Base-by-base conservation (phyloP, 352 stramenopile genomes). In the Saprolegnia diclina region DNA sequence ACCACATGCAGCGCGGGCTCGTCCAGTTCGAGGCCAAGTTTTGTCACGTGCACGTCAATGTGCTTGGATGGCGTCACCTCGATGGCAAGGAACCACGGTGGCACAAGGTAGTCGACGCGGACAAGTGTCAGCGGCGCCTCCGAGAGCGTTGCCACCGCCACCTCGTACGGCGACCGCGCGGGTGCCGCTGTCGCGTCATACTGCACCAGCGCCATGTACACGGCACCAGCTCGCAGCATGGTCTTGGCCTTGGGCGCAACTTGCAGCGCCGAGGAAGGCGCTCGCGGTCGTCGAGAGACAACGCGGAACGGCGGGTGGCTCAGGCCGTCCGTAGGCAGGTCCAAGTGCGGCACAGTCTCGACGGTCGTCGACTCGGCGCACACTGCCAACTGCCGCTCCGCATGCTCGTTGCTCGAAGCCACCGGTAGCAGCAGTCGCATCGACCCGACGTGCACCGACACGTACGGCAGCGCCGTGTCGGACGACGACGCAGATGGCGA, bases 271-370 rank as follows among this genome's bases (percentile, higher is more conserved):
- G 42, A 48, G 3, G 42, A 48, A 1, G 42, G 42, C 18, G 42
- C 42, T 14, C 42, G 42, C 18, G 11, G 42, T 1, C 42, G 42
- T 3, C 18, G 42, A 4, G 13, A 14, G 3, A 48, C 13, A 3
- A 40, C 35, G 16, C 35, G 48, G 32, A 66, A 66, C 37, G 57
- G 57, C 18, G 57, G 57, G 18, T 19, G 50, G 40, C 57, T 53
- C n/a, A 66, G 22, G 9, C 57, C 57, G n/a, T 66, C 57, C n/a
- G 53, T 55, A n/a, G 13, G 19, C 21, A 66, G 18, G 40, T 53
- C 35, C 14, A 19, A 19, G 29, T 24, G 5, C 24, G 56, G 56
- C 35, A 26, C 5, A 38, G 18, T 54, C 18, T 66, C 57, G 13
- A 66, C 42, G 29, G 48, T 40, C 22, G 50, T 13, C 6, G n/a